Conservation (phyloP, 208 protist genomes). For the Trypanosomatidae sp. region DNA sequence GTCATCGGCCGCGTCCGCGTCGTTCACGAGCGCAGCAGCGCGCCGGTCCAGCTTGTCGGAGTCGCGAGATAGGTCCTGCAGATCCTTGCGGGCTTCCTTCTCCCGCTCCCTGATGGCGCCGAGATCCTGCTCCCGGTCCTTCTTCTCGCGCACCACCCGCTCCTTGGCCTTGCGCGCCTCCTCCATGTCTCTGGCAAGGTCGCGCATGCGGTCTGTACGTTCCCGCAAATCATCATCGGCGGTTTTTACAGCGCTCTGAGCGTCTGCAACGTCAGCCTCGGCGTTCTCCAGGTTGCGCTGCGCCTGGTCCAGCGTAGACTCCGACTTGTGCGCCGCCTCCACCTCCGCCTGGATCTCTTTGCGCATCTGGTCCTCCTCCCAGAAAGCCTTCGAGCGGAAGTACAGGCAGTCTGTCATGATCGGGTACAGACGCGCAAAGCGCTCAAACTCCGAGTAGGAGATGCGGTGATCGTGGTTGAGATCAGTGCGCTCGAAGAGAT, state of each 20-base stretch:
- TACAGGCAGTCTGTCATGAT: slow-evolving; percentile 92
- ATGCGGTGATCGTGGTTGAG: slow-evolving; percentile 82
- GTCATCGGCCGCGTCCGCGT: slow-evolving; percentile 77
- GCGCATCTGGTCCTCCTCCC: slow-evolving; percentile 87
- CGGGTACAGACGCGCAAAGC: slow-evolving; percentile 85
- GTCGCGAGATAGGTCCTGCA: slow-evolving; percentile 76
- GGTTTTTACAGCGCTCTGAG: slow-evolving; percentile 51
- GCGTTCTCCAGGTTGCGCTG: slow-evolving; percentile 51
- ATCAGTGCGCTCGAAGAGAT: slow-evolving; percentile 89
- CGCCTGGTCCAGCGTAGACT: slow-evolving; percentile 58
- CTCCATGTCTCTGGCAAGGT: slow-evolving; percentile 82
- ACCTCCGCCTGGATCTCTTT: slow-evolving; percentile 83
- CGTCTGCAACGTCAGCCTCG: slow-evolving; percentile 58
- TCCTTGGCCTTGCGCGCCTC: slow-evolving; percentile 78
- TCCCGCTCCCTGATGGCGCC: slow-evolving; percentile 66
- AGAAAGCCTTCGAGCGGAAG: slow-evolving; percentile 91
- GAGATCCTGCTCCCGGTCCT: slow-evolving; percentile 82
- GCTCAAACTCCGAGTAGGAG: slow-evolving; percentile 90
- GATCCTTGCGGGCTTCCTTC: slow-evolving; percentile 67
- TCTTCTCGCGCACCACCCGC: slow-evolving; percentile 70
- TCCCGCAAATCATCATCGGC: slow-evolving; percentile 82
- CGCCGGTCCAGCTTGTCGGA: slow-evolving; percentile 79
- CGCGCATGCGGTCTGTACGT: slow-evolving; percentile 77
- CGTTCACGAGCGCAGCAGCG: slow-evolving; percentile 48
- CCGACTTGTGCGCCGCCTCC: slow-evolving; percentile 64